A percentile compares a stretch with the other conserved stretches of the same genome.
These are phyloP conservation scores for Pseudohalonectria lignicola DNA, from an alignment of 2,329 filamentous ascomycete species.

Conservation along the genomic window DNA sequence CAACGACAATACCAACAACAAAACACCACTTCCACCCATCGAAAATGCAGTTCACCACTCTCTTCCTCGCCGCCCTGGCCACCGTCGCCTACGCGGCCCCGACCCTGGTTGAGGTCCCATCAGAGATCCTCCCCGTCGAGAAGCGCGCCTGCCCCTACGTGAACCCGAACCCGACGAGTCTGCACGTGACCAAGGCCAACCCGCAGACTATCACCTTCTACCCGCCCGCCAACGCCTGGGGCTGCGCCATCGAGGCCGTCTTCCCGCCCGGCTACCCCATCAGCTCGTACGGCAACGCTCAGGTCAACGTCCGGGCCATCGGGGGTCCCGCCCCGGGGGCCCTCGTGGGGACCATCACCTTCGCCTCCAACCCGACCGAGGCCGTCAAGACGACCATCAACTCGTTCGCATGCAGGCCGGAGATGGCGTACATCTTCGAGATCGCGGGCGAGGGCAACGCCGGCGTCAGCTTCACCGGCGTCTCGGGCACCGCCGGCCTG, in stretches of 20 bases:
- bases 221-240: constrained; percentile 8
- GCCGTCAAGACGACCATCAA: constrained; percentile 10
- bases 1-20: not conserved
- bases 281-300: constrained; percentile 4
- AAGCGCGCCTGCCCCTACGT: constrained; percentile 6
- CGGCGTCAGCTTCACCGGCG: constrained; percentile 4
- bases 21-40: constrained; percentile 2
- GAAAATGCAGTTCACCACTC: constrained; percentile 15
- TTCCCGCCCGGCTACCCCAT: constrained; percentile 16
- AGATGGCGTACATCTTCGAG: constrained; percentile 13
- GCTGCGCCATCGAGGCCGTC: constrained; percentile 14
- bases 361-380: constrained; percentile 6
- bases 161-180: not conserved
- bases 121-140: constrained; percentile 1
- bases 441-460: constrained; percentile 7
- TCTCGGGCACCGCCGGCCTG: constrained; percentile 1
- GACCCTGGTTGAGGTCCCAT: constrained; percentile 1
- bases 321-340: constrained; percentile 12
- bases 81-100: constrained; percentile 5
- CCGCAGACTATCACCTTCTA: constrained; percentile 9
- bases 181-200: constrained; percentile 5
- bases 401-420: constrained; percentile 14
- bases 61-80: constrained; percentile 7
- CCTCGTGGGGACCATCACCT: constrained; percentile 13
- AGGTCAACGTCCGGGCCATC: constrained; percentile 9